A percentile compares a stretch with the other conserved stretches of the same genome.
Evolutionary conservation across 805 yeast genomes (phyloP).

Genomic region (Pichia gijzeniarum): DNA sequence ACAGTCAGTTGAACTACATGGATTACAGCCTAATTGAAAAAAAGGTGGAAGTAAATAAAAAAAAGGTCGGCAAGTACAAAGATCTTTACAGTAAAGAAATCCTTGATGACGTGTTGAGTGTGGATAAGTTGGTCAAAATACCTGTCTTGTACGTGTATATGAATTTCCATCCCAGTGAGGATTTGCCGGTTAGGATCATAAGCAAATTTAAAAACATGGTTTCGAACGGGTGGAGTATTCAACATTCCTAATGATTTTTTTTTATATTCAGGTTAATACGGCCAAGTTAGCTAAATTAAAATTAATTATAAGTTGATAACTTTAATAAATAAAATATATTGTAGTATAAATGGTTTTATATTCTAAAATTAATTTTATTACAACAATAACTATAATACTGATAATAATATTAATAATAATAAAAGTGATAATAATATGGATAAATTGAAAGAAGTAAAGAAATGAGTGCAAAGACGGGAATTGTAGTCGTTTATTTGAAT

Average conservation of each 20-base stretch:
- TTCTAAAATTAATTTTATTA: background rate
- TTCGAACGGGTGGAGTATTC: slow-evolving; percentile 17
- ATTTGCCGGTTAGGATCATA: background rate
- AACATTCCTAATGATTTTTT: slow-evolving; percentile 14
- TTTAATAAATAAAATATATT: background rate
- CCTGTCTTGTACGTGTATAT: slow-evolving; percentile 25
- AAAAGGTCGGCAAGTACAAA: background rate
- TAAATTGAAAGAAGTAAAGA: background rate
- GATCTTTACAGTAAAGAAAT: background rate
- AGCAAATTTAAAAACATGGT: slow-evolving; percentile 11
- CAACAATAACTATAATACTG: background rate
- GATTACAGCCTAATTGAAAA: slow-evolving; percentile 14
- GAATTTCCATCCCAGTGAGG: slow-evolving; percentile 11
- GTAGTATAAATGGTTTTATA: slow-evolving; percentile 1
- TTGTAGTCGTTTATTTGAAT: slow-evolving; percentile 18
- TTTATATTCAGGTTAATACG: background rate
- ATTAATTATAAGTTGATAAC: background rate
- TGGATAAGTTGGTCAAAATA: slow-evolving; percentile 12
- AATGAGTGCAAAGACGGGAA: background rate
- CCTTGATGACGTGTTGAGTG: slow-evolving; percentile 6
- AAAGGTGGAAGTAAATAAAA: slow-evolving; percentile 1
- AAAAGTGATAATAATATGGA: background rate
- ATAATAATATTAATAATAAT: slow-evolving; percentile 4
- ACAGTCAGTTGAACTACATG: slow-evolving; percentile 23
- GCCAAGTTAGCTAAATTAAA: background rate